Base-by-base conservation (phyloP, 2,329 filamentous ascomycete species). In the Sclerotinia minor region DNA sequence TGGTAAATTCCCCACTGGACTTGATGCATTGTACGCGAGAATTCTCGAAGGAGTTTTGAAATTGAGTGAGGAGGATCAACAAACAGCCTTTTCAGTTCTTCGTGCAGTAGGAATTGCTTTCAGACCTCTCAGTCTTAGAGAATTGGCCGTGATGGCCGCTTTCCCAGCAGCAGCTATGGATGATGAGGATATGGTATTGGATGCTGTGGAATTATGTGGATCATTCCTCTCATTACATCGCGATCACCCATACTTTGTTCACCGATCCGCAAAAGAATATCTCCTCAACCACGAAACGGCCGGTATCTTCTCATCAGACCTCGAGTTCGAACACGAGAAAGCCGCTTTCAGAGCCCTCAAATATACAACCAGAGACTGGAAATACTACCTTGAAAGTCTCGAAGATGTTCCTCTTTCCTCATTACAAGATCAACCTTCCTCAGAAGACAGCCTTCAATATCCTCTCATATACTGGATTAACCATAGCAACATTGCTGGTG, bases 351-450 rank as follows among this genome's bases (percentile, higher is more conserved):
- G 65, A 64, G 58, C 58, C 45, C 52, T 64, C 26, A 64, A 38
- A 55, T 67, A 67, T 13, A 67, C 59, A 29, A 64, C 58, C 17
- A 64, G 59, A 47, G 58, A 64, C 19, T 67, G 59, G 65, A 67
- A 67, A 55, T 64, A 64, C 19, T 67, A 67, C 7, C 58, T 64
- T n/a, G 65, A 67, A 38, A 64, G 59, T 67, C 61, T 67, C 32
- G 59, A 67, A 1, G 65, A 67, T 55, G 26, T 64, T 41, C 65
- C 59, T 21, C 45, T 67, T 6, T 67, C 65, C 24, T 67, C 65
- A 21, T 50, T 67, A 7, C 65, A 67, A 41, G 65, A 67, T n/a
- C 59, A 64, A 50, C 58, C 65, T 6, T 67, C 59, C n/a, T 67
- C 65, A 9, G 65, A 67, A 41, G 65, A 67, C 13, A 67, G 65